Base-by-base conservation (phyloP, 352 stramenopile species). In the Phytophthora nicotianae region DNA sequence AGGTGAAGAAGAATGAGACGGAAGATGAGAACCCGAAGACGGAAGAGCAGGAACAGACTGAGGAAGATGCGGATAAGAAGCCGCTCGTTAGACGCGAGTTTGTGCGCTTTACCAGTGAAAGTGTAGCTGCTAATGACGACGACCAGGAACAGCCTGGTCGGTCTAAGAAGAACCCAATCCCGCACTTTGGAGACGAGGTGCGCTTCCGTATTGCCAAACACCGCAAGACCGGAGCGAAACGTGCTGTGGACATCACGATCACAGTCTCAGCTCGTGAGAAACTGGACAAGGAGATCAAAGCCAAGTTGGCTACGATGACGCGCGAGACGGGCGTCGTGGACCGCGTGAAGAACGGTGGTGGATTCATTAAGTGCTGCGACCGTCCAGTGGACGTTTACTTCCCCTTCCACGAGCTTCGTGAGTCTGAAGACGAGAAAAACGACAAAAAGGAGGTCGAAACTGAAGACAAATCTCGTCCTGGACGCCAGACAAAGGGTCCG, bases 331-430 rank as follows among this genome's bases (percentile, higher is more conserved):
- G 85, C 13, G 58, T 93, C 2, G 79, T 93, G 11, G 67, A 77
- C 20, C 72, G 72, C 14, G 70, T 90, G 47, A 91, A 91, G 58
- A 57, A 77, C 14, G 69, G 78, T 23, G 79, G 82, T 26, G 85
- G 82, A 29, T 90, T 90, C 54, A 85, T 93, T 48, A 82, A 78
- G 58, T 93, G 85, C 55, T 84, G 77, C 45, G 75, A 86, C 32
- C 82, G 83, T 46, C 72, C 68, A 1, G 77, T 91, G 11, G 82
- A 93, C 42, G 57, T 91, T 29, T 90, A 85, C 50, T 93, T 93
- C 38, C 77, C 79, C 1, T 81, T 90, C 46, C 76, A 91, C 50
- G 80, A 91, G 50, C 53, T 91, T 26, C 76, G 75, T 23, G 79
- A 81, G 50, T 49, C 77, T 0, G 59, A 67, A 3, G 62, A 70